Conservation (phyloP, 176 grass and related monocot genomes). For the Musa itinerans region DNA sequence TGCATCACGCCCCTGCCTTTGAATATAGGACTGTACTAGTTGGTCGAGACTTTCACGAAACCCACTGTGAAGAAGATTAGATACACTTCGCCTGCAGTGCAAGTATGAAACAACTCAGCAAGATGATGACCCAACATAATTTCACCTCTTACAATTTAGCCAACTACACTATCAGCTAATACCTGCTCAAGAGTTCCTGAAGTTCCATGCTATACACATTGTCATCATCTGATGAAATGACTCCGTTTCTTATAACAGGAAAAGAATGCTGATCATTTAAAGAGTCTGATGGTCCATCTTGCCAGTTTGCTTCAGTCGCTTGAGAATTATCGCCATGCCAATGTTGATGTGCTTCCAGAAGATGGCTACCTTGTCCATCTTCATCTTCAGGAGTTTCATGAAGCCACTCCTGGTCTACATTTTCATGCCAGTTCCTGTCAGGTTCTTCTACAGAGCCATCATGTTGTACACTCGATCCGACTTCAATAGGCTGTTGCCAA, state of each 20-base stretch:
- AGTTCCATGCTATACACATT: constrained; percentile 63
- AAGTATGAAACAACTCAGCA: background rate
- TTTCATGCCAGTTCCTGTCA: constrained; percentile 9
- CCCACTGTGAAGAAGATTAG: constrained; percentile 78
- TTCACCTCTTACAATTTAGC: background rate
- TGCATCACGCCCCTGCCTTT: constrained; percentile 49
- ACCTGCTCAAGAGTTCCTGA: constrained; percentile 83
- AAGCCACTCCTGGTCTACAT: constrained; percentile 5
- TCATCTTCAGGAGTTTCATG: constrained; percentile 25
- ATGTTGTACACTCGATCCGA: background rate
- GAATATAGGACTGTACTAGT: constrained; percentile 68
- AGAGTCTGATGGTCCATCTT: constrained; percentile 22
- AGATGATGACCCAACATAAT: background rate
- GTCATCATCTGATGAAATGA: constrained; percentile 56
- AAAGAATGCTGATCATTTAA: constrained; percentile 17
- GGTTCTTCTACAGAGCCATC: constrained; percentile 5
- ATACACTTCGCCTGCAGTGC: constrained; percentile 62
- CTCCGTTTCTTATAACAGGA: constrained; percentile 29
- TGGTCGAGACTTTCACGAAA: constrained; percentile 82
- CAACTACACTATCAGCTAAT: background rate
- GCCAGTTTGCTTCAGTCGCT: constrained; percentile 40
- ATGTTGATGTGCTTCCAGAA: constrained; percentile 33
- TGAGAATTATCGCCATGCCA: constrained; percentile 52
- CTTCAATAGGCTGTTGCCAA: constrained; percentile 5
- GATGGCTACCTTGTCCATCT: constrained; percentile 20